Conservation (phyloP, 2,329 filamentous ascomycete genomes). For the Escovopsis weberi region DNA sequence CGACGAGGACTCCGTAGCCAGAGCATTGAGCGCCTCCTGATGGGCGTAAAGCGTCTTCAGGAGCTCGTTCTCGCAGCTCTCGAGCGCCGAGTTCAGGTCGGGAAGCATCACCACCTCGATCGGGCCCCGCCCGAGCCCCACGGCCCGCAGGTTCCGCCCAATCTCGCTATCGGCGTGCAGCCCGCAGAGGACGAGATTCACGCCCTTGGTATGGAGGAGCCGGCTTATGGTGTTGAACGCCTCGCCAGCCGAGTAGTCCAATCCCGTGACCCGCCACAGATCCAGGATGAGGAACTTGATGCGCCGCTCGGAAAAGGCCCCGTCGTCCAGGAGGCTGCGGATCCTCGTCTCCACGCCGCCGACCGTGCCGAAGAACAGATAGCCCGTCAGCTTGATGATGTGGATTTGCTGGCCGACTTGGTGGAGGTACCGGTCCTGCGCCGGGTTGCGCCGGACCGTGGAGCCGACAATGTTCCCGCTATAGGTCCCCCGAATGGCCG, state of each 20-base stretch:
- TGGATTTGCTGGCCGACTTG: slow-evolving; percentile 79
- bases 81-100: slow-evolving; percentile 81
- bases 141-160: slow-evolving; percentile 64
- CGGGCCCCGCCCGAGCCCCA: slow-evolving; percentile 63
- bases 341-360: slow-evolving; percentile 88
- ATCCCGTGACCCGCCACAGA: slow-evolving; percentile 73
- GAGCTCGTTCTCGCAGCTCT: slow-evolving; percentile 89
- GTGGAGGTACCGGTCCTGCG: slow-evolving; percentile 74
- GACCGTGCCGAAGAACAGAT: slow-evolving; percentile 97
- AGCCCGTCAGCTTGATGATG: slow-evolving; percentile 82
- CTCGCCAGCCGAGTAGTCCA: slow-evolving; percentile 93
- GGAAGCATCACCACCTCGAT: slow-evolving; percentile 69
- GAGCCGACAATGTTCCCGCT: slow-evolving; percentile 80
- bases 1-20: too few species aligned
- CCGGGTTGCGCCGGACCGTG: slow-evolving; percentile 79
- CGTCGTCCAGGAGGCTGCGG: slow-evolving; percentile 65
- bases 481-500: slow-evolving; percentile 81
- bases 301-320: slow-evolving; percentile 60
- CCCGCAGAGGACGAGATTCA: slow-evolving; percentile 71
- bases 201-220: slow-evolving; percentile 59
- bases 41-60: slow-evolving; percentile 65
- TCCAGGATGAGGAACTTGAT: slow-evolving; percentile 87
- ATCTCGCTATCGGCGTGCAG: slow-evolving; percentile 63
- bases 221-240: slow-evolving; percentile 88
- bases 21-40: slow-evolving; percentile 43